Conservation (phyloP, 202 grass and related monocot species). For the Bolboschoenoplectus hybrid region DNA sequence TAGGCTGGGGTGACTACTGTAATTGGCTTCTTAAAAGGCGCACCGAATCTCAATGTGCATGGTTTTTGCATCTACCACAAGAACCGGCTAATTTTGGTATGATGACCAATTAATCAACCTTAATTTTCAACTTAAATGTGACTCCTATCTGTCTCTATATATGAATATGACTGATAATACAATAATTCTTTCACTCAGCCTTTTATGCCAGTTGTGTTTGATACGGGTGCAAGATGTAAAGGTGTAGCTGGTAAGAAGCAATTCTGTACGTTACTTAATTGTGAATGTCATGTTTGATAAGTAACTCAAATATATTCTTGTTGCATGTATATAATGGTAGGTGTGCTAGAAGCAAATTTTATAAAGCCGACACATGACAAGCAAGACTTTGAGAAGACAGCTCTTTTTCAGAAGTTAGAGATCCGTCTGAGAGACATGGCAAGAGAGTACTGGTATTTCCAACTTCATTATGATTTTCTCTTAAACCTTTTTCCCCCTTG, state of each 20-base stretch:
- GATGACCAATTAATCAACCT: not conserved
- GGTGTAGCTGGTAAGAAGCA: slow-evolving; percentile 71
- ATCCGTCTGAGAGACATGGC: slow-evolving; percentile 66
- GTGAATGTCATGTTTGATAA: slow-evolving; percentile 18
- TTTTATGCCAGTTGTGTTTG: slow-evolving; percentile 42
- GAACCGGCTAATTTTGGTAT: slow-evolving; percentile 80
- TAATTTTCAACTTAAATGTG: not conserved
- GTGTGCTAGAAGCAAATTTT: slow-evolving; percentile 73
- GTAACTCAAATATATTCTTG: not conserved
- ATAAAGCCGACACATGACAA: slow-evolving; percentile 85
- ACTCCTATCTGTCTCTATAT: slow-evolving; percentile 14
- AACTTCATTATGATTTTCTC: slow-evolving; percentile 20
- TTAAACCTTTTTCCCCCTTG: not conserved
- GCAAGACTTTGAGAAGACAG: slow-evolving; percentile 84
- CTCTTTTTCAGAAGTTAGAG: slow-evolving; percentile 66
- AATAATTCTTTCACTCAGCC: slow-evolving; percentile 58
- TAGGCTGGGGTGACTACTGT: slow-evolving; percentile 66
- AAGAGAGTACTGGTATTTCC: slow-evolving; percentile 63
- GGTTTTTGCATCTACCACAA: slow-evolving; percentile 81
- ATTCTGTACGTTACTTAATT: slow-evolving; percentile 26
- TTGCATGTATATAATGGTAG: slow-evolving; percentile 47
- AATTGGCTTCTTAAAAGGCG: slow-evolving; percentile 76
- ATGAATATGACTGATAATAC: slow-evolving; percentile 37
- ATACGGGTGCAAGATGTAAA: not conserved
- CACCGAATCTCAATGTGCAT: slow-evolving; percentile 60